phyloP scores from a whole-genome alignment of 768 basidiomycete genomes.

The Crucibulum laeve region DNA sequence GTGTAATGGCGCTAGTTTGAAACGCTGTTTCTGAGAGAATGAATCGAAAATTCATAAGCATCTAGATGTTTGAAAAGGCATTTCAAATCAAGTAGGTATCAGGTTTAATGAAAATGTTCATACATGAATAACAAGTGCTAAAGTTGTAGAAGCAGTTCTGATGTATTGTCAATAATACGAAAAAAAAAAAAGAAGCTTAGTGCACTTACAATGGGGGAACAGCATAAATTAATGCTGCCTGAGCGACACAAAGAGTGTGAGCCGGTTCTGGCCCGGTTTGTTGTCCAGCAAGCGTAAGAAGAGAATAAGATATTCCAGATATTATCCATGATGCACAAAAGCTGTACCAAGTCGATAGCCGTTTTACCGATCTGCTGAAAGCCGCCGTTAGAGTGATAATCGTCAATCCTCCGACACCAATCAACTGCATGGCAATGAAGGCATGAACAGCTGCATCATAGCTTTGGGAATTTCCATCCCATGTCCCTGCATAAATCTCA shows the following conservation, averaged over 20 bases:
- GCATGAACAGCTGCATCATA: slow-evolving; percentile 15
- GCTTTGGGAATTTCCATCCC: no score
- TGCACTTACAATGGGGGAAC: slow-evolving; percentile 24
- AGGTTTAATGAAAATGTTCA: slow-evolving; percentile 1
- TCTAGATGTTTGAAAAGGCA: slow-evolving; percentile 10
- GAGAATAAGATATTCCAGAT: slow-evolving; percentile 23
- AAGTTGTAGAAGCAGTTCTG: slow-evolving; percentile 23
- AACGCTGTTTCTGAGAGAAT: slow-evolving; percentile 12
- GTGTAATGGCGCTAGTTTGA: slow-evolving; percentile 12
- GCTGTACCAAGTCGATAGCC: slow-evolving; percentile 28
- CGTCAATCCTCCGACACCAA: slow-evolving; percentile 16
- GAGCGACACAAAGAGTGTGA: slow-evolving; percentile 19
- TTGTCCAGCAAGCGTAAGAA: slow-evolving; percentile 25
- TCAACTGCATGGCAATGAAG: slow-evolving; percentile 23
- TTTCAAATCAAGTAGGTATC: not conserved
- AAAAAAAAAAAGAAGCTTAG: not conserved
- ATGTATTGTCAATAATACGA: not conserved
- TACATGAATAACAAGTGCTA: slow-evolving; percentile 23
- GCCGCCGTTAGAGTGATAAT: slow-evolving; percentile 22
- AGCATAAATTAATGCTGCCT: slow-evolving; percentile 24
- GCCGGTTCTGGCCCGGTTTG: slow-evolving; percentile 17
- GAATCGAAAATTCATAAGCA: slow-evolving; percentile 20
- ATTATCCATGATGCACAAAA: slow-evolving; percentile 25
- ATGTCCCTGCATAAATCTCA: no score
- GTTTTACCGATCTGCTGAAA: slow-evolving; percentile 18